These are phyloP conservation scores for Calocera viscosa DNA, from an alignment of 768 basidiomycete species.

Conservation along the genomic window DNA sequence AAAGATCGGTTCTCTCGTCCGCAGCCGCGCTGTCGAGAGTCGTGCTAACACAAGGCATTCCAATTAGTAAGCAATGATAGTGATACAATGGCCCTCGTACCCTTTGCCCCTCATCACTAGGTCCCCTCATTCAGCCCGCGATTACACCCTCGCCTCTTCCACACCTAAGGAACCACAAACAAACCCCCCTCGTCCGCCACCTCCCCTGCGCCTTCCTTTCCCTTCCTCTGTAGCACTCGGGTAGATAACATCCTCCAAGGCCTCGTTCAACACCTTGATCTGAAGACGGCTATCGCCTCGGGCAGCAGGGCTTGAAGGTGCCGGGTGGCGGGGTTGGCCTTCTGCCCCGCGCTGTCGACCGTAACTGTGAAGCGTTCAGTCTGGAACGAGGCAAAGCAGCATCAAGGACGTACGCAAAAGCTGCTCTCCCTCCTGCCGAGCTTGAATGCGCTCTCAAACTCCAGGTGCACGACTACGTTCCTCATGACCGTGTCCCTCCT, in stretches of 20 bases:
- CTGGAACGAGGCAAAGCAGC: not conserved
- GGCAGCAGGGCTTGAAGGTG: constrained; percentile 65
- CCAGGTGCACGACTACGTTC: constrained; percentile 83
- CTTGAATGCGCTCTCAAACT: constrained; percentile 74
- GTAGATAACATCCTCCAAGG: constrained; percentile 7
- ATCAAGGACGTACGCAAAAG: constrained; percentile 80
- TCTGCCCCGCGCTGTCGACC: constrained; percentile 83
- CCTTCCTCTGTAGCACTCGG: not conserved
- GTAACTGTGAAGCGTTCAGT: constrained; percentile 53
- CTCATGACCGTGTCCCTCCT: constrained; percentile 81
- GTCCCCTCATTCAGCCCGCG: no score
- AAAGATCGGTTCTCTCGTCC: no score
- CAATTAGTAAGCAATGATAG: no score
- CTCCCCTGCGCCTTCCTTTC: not conserved
- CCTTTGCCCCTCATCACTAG: no score
- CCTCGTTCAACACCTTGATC: constrained; percentile 28
- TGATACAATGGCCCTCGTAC: no score
- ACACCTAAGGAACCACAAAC: not conserved
- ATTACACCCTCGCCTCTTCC: no score
- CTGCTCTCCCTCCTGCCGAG: constrained; percentile 73
- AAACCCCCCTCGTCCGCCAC: not conserved
- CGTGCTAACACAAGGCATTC: no score
- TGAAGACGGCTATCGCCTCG: constrained; percentile 70
- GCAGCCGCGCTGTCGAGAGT: no score
- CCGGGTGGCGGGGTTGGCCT: no score